A percentile compares a stretch with the other conserved stretches of the same genome.
Evolutionary conservation across 1,284 basidiomycete species (phyloP).

Genomic region (Dichomitus squalens): DNA sequence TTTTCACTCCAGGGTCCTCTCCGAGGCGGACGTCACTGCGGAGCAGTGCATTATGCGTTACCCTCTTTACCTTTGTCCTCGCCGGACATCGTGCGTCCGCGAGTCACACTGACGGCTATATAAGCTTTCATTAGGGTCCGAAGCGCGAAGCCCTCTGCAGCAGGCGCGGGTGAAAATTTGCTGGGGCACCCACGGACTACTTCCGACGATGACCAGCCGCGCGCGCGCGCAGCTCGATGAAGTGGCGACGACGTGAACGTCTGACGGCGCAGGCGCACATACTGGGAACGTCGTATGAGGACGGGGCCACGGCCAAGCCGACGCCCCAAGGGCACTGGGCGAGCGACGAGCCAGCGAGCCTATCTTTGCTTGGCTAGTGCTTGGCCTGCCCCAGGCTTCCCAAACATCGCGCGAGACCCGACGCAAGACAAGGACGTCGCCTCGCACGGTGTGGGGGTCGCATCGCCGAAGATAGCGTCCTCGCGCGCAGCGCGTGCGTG

Average conservation of each 20-base stretch:
- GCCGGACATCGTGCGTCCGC: not conserved
- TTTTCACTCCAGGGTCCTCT: not conserved
- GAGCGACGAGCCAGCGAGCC: not conserved
- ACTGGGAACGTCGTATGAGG: not conserved
- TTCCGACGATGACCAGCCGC: not conserved
- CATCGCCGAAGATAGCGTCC: constrained; percentile 6
- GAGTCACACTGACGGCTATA: not conserved
- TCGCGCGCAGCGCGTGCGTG: constrained; percentile 2
- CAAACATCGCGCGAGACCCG: not conserved
- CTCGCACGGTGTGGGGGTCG: constrained; percentile 21
- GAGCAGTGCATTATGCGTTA: not conserved
- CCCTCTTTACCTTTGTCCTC: not conserved
- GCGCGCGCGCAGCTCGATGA: not conserved
- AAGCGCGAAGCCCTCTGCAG: not conserved
- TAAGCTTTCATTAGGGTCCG: constrained; percentile 2
- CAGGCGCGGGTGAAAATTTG: constrained; percentile 5
- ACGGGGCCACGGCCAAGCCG: not conserved
- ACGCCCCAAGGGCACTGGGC: not conserved
- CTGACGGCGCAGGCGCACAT: not conserved
- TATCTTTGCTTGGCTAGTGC: not conserved
- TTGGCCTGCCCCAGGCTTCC: not conserved
- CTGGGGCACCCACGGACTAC: constrained; percentile 9
- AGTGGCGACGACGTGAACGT: constrained; percentile 2
- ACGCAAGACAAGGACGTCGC: not conserved
- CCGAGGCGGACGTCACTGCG: not conserved